Conservation (phyloP, 2,329 filamentous ascomycete species). For the Cladophialophora exuberans region DNA sequence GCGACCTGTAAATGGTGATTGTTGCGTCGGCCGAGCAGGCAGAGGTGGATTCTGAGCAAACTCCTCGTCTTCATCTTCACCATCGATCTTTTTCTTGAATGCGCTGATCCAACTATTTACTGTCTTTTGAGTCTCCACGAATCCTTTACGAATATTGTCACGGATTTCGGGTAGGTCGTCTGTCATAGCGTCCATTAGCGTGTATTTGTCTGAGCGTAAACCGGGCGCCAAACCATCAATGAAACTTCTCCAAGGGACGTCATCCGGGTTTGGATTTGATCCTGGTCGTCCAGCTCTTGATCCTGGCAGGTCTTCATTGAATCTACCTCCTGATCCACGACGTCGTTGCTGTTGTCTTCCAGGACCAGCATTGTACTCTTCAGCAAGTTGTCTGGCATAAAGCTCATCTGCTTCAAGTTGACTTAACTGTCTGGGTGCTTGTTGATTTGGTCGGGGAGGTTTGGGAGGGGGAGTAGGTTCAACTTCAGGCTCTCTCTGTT, state of each 20-base stretch:
- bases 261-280: constrained; percentile 50
- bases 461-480: constrained; percentile 70
- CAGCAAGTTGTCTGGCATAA: constrained; percentile 88
- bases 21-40: constrained; percentile 42
- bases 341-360: constrained; percentile 35
- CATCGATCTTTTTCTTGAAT: constrained; percentile 91
- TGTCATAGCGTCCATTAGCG: constrained; percentile 36
- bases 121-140: constrained; percentile 88
- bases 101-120: constrained; percentile 92
- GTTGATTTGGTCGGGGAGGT: constrained; percentile 71
- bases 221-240: constrained; percentile 66
- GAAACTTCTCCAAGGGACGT: constrained; percentile 70
- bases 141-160: constrained; percentile 92
- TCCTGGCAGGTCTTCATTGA: constrained; percentile 36
- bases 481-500: constrained; percentile 59
- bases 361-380: constrained; percentile 70
- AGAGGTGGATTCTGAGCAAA: constrained; percentile 37
- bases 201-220: constrained; percentile 16
- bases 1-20: constrained; percentile 43
- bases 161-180: constrained; percentile 93
- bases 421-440: constrained; percentile 63
- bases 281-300: constrained; percentile 36
- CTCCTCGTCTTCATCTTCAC: constrained; percentile 78
- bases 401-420: constrained; percentile 90
- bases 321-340: constrained; percentile 27